Evolutionary conservation across 768 basidiomycete genomes (phyloP).

Genomic region (button mushroom (Agaricus bisporus)): DNA sequence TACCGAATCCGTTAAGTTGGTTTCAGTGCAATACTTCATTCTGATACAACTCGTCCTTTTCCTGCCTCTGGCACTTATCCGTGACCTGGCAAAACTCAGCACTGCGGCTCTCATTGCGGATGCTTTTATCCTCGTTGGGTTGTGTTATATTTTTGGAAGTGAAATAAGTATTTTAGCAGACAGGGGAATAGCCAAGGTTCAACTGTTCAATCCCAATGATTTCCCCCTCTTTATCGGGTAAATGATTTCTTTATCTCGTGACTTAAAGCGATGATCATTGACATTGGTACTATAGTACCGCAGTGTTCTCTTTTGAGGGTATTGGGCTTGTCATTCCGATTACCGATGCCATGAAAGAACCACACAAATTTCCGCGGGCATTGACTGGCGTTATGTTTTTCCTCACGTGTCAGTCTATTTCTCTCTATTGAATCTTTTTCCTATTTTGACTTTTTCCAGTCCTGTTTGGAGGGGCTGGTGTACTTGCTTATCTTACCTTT

Average conservation of each 20-base stretch:
- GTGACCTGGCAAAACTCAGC: conserved; percentile 93
- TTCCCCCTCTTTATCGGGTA: conserved; percentile 92
- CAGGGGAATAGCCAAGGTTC: conserved; percentile 71
- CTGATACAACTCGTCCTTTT: conserved; percentile 79
- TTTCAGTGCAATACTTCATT: conserved; percentile 79
- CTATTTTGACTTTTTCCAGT: conserved; percentile 29
- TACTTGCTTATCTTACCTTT: conserved; percentile 83
- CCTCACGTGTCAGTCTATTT: conserved; percentile 48
- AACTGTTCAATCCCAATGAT: conserved; percentile 82
- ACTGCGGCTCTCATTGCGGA: conserved; percentile 91
- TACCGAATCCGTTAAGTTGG: conserved; percentile 61
- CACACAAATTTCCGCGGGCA: conserved; percentile 84
- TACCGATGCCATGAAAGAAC: conserved; percentile 94
- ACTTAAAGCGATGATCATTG: background rate
- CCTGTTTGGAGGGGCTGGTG: conserved; percentile 85
- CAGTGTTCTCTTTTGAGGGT: conserved; percentile 97
- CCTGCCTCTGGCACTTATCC: conserved; percentile 81
- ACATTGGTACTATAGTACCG: conserved; percentile 52
- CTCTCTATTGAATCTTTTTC: background rate
- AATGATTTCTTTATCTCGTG: conserved; percentile 18
- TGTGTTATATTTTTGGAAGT: conserved; percentile 83
- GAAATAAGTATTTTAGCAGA: conserved; percentile 66
- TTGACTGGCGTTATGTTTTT: conserved; percentile 91
- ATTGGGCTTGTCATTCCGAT: conserved; percentile 97
- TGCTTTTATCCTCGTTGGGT: conserved; percentile 86